phyloP scores from a whole-genome alignment of 2,329 filamentous ascomycete genomes.

The Pestalotiopsis fici region DNA sequence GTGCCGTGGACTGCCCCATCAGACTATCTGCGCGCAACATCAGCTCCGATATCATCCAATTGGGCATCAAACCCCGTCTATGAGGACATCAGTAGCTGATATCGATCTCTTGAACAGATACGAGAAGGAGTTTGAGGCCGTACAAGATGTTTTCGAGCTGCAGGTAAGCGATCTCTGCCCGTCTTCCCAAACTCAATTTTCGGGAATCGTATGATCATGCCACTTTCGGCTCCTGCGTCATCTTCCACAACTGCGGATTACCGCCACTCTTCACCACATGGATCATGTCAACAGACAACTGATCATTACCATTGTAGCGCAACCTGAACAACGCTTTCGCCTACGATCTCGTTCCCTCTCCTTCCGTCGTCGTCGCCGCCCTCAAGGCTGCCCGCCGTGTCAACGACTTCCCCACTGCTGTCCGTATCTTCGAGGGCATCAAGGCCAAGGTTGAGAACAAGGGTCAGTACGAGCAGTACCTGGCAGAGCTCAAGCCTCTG shows the following conservation, averaged over 20 bases:
- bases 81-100: conserved; percentile 37
- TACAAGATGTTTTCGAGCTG: conserved; percentile 99
- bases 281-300: not conserved
- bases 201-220: conserved; percentile 10
- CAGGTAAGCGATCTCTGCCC: conserved; percentile 66
- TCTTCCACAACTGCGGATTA: not conserved
- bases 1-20: not conserved
- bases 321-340: conserved; percentile 96
- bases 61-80: conserved; percentile 11
- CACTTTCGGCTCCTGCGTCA: conserved; percentile 5
- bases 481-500: conserved; percentile 88
- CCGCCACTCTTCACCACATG: not conserved
- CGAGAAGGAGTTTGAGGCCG: conserved; percentile 97
- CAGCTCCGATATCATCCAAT: conserved; percentile 22
- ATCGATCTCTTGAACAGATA: conserved; percentile 62
- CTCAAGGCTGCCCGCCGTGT: conserved; percentile 93
- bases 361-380: conserved; percentile 86
- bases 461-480: conserved; percentile 94
- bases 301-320: conserved; percentile 33
- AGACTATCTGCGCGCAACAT: not conserved
- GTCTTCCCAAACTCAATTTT: conserved; percentile 7
- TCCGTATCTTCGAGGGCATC: conserved; percentile 98
- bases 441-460: conserved; percentile 99
- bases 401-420: conserved; percentile 97
- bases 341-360: conserved; percentile 97